These are phyloP conservation scores for Poteriospumella lacustris DNA, from an alignment of 108 stramenopile genomes.

Conservation along the genomic window DNA sequence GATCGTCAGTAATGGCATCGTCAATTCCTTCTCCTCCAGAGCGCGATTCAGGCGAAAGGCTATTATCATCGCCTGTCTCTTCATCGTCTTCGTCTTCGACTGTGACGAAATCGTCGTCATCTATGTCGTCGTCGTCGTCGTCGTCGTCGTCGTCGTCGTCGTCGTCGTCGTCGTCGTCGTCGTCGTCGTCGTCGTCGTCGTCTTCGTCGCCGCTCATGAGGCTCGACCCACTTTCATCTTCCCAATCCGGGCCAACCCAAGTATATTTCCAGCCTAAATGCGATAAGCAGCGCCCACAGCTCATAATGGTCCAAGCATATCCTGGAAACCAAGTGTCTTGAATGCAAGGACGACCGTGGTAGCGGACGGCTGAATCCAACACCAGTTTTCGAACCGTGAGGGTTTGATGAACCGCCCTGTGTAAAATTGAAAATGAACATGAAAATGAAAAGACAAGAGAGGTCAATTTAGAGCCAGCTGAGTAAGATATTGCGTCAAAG, in stretches of 20 bases:
- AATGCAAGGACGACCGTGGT: neutral
- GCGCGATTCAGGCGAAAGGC: too few species aligned
- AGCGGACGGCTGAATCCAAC: neutral
- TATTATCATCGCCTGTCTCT: too few species aligned
- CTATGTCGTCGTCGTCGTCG: neutral
- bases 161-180: neutral
- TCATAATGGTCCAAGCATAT: slow-evolving; percentile 24
- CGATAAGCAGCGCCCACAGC: neutral
- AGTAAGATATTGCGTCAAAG: neutral
- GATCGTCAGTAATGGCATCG: too few species aligned
- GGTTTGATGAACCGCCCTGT: slow-evolving; percentile 10
- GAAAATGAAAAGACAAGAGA: too few species aligned
- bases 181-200: neutral
- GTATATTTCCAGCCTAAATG: slow-evolving; percentile 28
- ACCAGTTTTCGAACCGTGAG: neutral
- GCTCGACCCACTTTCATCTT: neutral
- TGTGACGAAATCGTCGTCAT: neutral
- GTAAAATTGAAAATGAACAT: too few species aligned
- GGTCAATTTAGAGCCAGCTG: too few species aligned
- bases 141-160: neutral
- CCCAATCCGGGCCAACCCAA: neutral
- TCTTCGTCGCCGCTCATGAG: neutral
- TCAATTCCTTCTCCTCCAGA: too few species aligned
- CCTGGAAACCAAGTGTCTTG: slow-evolving; percentile 26
- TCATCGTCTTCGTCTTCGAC: neutral